A percentile compares a stretch with the other conserved stretches of the same genome.
Evolutionary conservation across 2,329 filamentous ascomycete species (phyloP).

Genomic region (Aureobasidium sp.): DNA sequence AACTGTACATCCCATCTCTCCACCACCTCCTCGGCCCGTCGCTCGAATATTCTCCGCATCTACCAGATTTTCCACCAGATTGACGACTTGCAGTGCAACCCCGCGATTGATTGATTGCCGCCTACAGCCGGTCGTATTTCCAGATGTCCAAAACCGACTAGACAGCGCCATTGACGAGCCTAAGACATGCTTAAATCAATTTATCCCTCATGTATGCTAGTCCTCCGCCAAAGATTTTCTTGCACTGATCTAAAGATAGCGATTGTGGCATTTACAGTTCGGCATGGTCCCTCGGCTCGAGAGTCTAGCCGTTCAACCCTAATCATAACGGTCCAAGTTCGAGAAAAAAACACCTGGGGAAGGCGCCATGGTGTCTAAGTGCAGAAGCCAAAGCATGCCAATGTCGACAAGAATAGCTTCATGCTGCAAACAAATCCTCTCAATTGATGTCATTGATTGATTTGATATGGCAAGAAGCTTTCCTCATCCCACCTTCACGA

Average conservation of each 20-base stretch:
- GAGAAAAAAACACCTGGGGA: not conserved
- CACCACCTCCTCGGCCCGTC: not conserved
- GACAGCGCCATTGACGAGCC: not conserved
- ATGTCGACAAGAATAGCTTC: not conserved
- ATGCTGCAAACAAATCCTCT: not conserved
- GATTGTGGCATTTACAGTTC: not conserved
- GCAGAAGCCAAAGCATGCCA: not conserved
- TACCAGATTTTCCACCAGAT: not conserved
- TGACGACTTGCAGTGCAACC: not conserved
- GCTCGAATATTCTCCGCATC: not conserved
- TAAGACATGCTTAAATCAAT: not conserved
- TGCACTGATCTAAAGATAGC: conserved; percentile 1
- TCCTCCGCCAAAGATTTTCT: not conserved
- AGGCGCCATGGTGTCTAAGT: not conserved
- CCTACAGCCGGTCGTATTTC: not conserved
- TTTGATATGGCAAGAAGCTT: not conserved
- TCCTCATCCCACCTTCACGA: not conserved
- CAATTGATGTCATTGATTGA: not conserved
- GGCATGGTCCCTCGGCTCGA: not conserved
- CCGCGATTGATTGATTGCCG: not conserved
- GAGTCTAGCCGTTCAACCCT: not conserved
- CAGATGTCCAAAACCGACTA: not conserved
- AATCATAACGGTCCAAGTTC: not conserved
- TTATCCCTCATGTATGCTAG: not conserved
- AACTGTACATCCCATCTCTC: not conserved